Conservation (phyloP, 1,284 basidiomycete genomes). For the Rhodofomes roseus region DNA sequence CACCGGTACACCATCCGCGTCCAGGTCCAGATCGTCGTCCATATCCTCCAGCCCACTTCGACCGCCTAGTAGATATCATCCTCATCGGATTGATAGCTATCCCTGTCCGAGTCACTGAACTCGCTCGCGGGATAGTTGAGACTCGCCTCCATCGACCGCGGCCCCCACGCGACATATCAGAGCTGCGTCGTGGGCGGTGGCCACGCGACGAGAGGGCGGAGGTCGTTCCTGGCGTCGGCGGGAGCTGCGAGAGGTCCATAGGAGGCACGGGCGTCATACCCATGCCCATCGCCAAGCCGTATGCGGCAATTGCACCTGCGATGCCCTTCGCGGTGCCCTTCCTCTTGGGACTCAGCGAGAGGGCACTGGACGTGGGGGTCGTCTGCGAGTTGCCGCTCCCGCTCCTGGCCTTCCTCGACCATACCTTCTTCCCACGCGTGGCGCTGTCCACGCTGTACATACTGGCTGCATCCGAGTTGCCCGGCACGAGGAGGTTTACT, state of each 20-base stretch:
- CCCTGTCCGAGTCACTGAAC: constrained; percentile 28
- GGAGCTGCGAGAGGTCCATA: constrained; percentile 14
- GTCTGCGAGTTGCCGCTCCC: constrained; percentile 4
- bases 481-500: constrained; percentile 21
- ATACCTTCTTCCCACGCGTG: constrained; percentile 32
- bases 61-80: constrained; percentile 20
- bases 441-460: constrained; percentile 31
- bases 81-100: constrained; percentile 26
- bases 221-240: constrained; percentile 13
- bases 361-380: not conserved
- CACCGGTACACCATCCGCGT: constrained; percentile 72
- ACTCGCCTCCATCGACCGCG: constrained; percentile 25
- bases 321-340: constrained; percentile 38
- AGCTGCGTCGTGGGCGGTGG: constrained; percentile 11
- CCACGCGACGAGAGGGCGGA: constrained; percentile 6
- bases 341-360: constrained; percentile 22
- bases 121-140: constrained; percentile 24
- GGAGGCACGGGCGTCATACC: constrained; percentile 38
- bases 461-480: constrained; percentile 40
- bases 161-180: constrained; percentile 12
- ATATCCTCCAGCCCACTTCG: constrained; percentile 21
- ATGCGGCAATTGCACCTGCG: constrained; percentile 63
- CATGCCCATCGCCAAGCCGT: constrained; percentile 59
- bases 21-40: constrained; percentile 48
- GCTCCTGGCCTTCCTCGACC: constrained; percentile 24